A percentile compares a stretch with the other conserved stretches of the same genome.
These are phyloP conservation scores for Polymyxa betae DNA, from an alignment of 208 protist species.

Conservation along the genomic window DNA sequence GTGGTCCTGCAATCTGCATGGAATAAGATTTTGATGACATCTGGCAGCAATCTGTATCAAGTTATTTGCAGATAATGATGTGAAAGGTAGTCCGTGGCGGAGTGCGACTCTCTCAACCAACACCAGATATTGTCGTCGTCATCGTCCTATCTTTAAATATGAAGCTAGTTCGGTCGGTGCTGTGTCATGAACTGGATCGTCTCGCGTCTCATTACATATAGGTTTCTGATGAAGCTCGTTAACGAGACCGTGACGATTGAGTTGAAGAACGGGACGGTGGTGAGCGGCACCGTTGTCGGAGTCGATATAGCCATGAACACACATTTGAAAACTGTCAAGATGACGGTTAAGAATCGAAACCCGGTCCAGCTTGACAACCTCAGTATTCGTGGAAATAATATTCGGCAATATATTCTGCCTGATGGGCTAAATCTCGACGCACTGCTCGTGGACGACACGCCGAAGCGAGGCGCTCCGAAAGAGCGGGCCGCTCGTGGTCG, in stretches of 20 bases:
- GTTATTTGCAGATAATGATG: no score
- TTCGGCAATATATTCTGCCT: constrained; percentile 95
- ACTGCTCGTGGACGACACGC: constrained; percentile 81
- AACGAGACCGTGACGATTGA: constrained; percentile 96
- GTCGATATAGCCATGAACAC: constrained; percentile 90
- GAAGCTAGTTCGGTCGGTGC: constrained; percentile 43
- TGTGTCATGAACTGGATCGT: not conserved
- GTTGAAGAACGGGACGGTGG: constrained; percentile 96
- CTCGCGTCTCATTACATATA: not conserved
- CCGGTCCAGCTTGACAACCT: constrained; percentile 91
- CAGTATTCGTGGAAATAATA: constrained; percentile 93
- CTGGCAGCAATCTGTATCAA: no score
- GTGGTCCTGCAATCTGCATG: no score
- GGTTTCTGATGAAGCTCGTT: constrained; percentile 95
- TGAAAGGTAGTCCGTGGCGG: no score
- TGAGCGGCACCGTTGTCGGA: constrained; percentile 84
- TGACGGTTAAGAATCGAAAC: constrained; percentile 90
- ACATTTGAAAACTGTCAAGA: constrained; percentile 94
- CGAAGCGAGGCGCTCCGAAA: constrained; percentile 66
- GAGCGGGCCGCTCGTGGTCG: not conserved
- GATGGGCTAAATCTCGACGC: constrained; percentile 93
- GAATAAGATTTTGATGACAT: no score
- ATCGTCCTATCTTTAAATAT: no score
- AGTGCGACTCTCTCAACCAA: no score
- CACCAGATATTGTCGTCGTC: no score